A percentile compares a stretch with the other conserved stretches of the same genome.
phyloP scores from a whole-genome alignment of 2,329 filamentous ascomycete genomes.

The Fusarium continuum region DNA sequence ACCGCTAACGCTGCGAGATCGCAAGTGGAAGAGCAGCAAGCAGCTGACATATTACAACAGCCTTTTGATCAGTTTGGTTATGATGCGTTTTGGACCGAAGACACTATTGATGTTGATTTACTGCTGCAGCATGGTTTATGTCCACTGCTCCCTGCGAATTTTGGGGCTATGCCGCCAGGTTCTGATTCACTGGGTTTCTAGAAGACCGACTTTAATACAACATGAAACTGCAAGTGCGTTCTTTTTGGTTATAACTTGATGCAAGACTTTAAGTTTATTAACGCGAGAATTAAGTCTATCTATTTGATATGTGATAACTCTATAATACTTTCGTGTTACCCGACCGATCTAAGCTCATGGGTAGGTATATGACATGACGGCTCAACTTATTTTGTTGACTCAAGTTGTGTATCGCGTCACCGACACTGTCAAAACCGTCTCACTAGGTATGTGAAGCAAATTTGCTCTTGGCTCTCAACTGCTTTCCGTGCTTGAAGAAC shows the following conservation, averaged over 20 bases:
- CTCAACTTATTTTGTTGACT: accelerated
- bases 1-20: not conserved
- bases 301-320: not conserved
- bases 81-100: slow-evolving; percentile 19
- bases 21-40: not conserved
- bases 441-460: slow-evolving; percentile 14
- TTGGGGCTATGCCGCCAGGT: not conserved
- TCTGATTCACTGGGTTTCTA: slow-evolving; percentile 1
- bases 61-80: not conserved
- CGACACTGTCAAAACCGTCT: accelerated
- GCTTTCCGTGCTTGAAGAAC: slow-evolving; percentile 35
- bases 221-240: too few relatives aligned
- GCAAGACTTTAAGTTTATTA: too few relatives aligned
- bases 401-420: not conserved
- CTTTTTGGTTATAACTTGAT: too few relatives aligned
- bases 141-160: slow-evolving; percentile 13
- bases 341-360: too few relatives aligned
- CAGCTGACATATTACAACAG: not conserved
- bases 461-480: slow-evolving; percentile 24
- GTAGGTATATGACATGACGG: too few relatives aligned
- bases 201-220: accelerated
- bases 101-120: slow-evolving; percentile 23
- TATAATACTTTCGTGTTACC: not conserved
- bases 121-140: slow-evolving; percentile 20
- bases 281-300: not conserved